Evolutionary conservation across 371 early-diverging fungal species (phyloP).

Genomic region (Mortierella polycephala): DNA sequence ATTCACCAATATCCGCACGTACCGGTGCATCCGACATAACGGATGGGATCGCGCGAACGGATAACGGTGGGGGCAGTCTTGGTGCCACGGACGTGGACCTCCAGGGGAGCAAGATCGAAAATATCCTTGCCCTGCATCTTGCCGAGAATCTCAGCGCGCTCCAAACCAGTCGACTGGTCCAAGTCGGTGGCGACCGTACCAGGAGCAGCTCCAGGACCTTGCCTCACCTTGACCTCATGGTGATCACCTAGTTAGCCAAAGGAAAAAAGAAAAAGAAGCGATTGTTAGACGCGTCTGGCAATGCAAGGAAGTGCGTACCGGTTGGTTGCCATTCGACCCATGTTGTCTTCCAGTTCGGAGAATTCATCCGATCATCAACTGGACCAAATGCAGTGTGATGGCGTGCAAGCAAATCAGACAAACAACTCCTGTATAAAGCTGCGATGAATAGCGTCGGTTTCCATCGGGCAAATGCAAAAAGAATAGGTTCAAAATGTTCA

Average conservation of each 20-base stretch:
- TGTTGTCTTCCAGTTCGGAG: slow-evolving; percentile 6
- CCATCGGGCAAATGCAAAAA: neutral
- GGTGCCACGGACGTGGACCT: slow-evolving; percentile 84
- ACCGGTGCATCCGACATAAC: slow-evolving; percentile 96
- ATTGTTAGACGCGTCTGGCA: neutral
- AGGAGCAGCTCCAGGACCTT: slow-evolving; percentile 73
- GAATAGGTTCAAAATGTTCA: neutral
- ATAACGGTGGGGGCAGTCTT: slow-evolving; percentile 88
- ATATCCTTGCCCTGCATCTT: slow-evolving; percentile 88
- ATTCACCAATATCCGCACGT: slow-evolving; percentile 26
- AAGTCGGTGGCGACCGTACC: slow-evolving; percentile 85
- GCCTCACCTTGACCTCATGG: slow-evolving; percentile 48
- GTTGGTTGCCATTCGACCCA: too few relatives aligned
- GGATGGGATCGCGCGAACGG: slow-evolving; percentile 82
- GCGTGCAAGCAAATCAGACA: neutral
- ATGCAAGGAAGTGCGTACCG: neutral
- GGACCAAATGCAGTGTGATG: neutral
- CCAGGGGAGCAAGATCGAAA: slow-evolving; percentile 88
- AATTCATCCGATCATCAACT: slow-evolving; percentile 11
- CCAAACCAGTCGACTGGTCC: slow-evolving; percentile 92
- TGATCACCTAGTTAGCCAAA: slow-evolving; percentile 31
- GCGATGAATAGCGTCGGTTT: neutral
- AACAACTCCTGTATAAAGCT: too few relatives aligned
- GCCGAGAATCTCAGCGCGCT: slow-evolving; percentile 90
- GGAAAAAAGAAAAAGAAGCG: neutral